Evolutionary conservation across 306 rosid genomes (phyloP), one percentile per base, ranked within the genome.

Genomic region (Styphnolobium japonicum): DNA sequence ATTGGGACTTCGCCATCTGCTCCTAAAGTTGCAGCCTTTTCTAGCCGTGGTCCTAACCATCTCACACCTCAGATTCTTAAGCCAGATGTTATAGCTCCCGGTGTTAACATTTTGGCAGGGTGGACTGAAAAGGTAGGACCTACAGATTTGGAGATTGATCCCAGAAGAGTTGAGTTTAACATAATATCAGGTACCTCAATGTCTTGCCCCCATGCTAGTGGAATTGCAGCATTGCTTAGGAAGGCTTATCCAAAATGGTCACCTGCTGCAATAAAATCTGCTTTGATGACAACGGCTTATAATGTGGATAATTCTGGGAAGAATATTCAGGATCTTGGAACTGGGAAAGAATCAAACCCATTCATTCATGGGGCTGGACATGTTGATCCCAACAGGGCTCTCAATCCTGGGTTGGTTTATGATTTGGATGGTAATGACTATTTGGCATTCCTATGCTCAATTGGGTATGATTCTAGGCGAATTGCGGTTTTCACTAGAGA

Each of bases 131-230:
- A n/a, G 8, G 77, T 78, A 2, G 83, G 92, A 4, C 97, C 98
- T 4, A 91, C 97, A 0, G 92, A 90, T 86, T 72, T 94, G 53
- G 92, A 89, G 15, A 73, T 89, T 31, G 98, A 94, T 84, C 85
- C 93, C 15, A 91, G 98, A 51, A 76, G 98, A 21, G 97, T 92
- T 10, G 97, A 92, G 81, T 94, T 91, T 79, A 94, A 94, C 81
- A 94, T 94, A 34, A 91, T 92, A 23, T 94, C 98, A 0, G 97
- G 98, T 1, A 94, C 98, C n/a, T 94, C 98, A 5, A 94, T 94
- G 97, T 81, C 98, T 5, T 92, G 98, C 52, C 97, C 97, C 2
- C 98, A 92, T 84, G 95, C 83, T 34, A 94, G 97, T 57, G 98
- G 98, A 14, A 78, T 92, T 73, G 97, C 94, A 1, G 97, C 98